Percentiles rank a stretch among this genome's conserved stretches.
phyloP scores from a whole-genome alignment of 192 early-diverging fungal genomes.

The Geranomyces variabilis region DNA sequence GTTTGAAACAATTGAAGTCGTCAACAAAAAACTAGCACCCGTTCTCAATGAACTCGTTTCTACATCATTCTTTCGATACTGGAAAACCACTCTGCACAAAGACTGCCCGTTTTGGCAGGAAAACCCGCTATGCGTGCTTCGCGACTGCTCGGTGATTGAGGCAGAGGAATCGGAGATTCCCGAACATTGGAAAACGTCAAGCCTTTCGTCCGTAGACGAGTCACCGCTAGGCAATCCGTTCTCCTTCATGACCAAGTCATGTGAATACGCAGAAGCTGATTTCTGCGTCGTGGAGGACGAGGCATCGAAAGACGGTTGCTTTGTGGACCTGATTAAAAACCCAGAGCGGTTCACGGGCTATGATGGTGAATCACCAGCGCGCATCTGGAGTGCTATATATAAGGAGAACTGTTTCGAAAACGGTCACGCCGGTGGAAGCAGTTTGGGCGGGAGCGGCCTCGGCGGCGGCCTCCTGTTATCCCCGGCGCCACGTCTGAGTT shows the following conservation, averaged over 20 bases:
- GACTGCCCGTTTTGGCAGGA: constrained; percentile 91
- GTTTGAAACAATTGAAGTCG: constrained; percentile 43
- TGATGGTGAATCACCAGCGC: constrained; percentile 80
- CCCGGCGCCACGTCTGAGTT: background rate
- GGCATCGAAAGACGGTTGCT: constrained; percentile 41
- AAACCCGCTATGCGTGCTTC: constrained; percentile 77
- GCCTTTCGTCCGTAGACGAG: constrained; percentile 72
- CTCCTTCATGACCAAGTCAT: constrained; percentile 42
- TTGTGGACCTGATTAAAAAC: constrained; percentile 88
- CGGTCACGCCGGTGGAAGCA: constrained; percentile 6
- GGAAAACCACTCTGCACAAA: constrained; percentile 80
- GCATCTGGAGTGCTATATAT: constrained; percentile 97
- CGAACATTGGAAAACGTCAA: constrained; percentile 50
- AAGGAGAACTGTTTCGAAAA: constrained; percentile 95
- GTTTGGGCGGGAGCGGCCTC: background rate
- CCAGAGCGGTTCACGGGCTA: constrained; percentile 98
- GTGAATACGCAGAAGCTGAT: constrained; percentile 61
- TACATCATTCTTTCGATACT: constrained; percentile 86
- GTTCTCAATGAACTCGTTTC: constrained; percentile 76
- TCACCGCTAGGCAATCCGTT: constrained; percentile 56
- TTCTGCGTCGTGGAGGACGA: constrained; percentile 91
- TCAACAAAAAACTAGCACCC: constrained; percentile 73
- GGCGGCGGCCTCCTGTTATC: background rate
- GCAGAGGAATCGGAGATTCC: constrained; percentile 71
- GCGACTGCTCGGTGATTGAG: constrained; percentile 84